These are phyloP conservation scores for Triticum dicoccoides DNA, from an alignment of 176 grass and related monocot genomes.

Conservation along the genomic window DNA sequence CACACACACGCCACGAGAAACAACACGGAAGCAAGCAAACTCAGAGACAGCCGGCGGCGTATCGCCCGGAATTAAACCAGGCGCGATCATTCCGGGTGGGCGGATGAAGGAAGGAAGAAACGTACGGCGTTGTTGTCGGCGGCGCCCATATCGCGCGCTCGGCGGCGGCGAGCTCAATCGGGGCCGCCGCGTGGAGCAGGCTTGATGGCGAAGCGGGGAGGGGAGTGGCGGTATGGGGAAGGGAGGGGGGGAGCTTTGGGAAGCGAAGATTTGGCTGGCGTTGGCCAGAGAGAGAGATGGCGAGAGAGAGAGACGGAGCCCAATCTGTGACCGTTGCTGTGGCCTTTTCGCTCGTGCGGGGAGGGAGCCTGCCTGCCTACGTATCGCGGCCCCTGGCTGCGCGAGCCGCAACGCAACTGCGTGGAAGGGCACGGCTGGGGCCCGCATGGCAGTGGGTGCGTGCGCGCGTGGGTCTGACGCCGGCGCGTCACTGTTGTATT, in stretches of 20 bases:
- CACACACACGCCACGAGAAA: background rate
- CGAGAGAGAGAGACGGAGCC: background rate
- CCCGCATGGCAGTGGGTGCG: background rate
- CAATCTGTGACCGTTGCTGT: slow-evolving; percentile 69
- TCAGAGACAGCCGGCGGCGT: background rate
- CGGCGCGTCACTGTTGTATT: background rate
- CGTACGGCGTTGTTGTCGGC: slow-evolving; percentile 47
- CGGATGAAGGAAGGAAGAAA: background rate
- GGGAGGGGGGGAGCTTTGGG: background rate
- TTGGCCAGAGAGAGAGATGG: background rate
- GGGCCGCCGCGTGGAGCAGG: background rate
- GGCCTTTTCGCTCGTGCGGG: slow-evolving; percentile 56
- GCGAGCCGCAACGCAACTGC: background rate
- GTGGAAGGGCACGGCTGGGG: background rate
- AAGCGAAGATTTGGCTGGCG: slow-evolving; percentile 18
- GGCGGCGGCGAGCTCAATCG: background rate
- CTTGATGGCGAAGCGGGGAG: background rate
- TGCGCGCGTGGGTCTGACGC: background rate
- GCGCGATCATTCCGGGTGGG: background rate
- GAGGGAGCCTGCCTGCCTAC: background rate
- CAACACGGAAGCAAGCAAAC: background rate
- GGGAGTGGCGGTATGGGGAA: background rate
- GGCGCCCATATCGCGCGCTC: slow-evolving; percentile 38
- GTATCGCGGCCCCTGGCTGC: background rate
- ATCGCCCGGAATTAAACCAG: slow-evolving; percentile 3